A percentile compares a stretch with the other conserved stretches of the same genome.
Evolutionary conservation across 352 stramenopile genomes (phyloP).

Genomic region (Phytophthora quininea): DNA sequence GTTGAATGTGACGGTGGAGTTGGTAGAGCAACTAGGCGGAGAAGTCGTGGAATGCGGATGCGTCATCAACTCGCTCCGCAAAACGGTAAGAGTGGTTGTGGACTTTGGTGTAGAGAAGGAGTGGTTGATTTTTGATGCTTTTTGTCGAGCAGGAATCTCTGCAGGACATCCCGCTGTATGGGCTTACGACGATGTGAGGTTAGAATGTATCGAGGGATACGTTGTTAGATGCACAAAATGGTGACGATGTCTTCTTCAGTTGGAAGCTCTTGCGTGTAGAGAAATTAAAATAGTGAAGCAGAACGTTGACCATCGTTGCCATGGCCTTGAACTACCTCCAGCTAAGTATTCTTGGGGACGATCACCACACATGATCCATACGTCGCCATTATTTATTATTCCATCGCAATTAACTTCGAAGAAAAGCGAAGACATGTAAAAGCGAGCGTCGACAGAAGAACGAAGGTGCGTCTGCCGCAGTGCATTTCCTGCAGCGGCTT

Average conservation of each 20-base stretch:
- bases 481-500: too few relatives aligned
- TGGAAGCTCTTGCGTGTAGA: not conserved
- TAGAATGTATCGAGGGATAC: not conserved
- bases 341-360: too few relatives aligned
- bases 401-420: too few relatives aligned
- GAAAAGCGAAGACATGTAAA: too few relatives aligned
- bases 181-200: slow-evolving; percentile 56
- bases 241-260: not conserved
- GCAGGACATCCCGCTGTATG: slow-evolving; percentile 55
- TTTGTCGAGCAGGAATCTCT: slow-evolving; percentile 42
- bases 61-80: slow-evolving; percentile 68
- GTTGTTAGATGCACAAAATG: not conserved
- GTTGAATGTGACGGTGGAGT: slow-evolving; percentile 77
- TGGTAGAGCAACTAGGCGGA: slow-evolving; percentile 71
- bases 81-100: slow-evolving; percentile 38
- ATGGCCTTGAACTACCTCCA: too few relatives aligned
- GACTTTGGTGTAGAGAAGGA: not conserved
- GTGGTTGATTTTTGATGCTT: slow-evolving; percentile 1
- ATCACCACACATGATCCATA: too few relatives aligned
- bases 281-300: not conserved
- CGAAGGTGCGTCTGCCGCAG: too few relatives aligned
- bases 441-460: too few relatives aligned
- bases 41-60: slow-evolving; percentile 83
- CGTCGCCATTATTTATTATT: too few relatives aligned
- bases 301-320: too few relatives aligned